Percentiles rank a stretch among this genome's conserved stretches.
Conservation (phyloP, 2,329 filamentous ascomycete genomes). For the Botrytis squamosa region DNA sequence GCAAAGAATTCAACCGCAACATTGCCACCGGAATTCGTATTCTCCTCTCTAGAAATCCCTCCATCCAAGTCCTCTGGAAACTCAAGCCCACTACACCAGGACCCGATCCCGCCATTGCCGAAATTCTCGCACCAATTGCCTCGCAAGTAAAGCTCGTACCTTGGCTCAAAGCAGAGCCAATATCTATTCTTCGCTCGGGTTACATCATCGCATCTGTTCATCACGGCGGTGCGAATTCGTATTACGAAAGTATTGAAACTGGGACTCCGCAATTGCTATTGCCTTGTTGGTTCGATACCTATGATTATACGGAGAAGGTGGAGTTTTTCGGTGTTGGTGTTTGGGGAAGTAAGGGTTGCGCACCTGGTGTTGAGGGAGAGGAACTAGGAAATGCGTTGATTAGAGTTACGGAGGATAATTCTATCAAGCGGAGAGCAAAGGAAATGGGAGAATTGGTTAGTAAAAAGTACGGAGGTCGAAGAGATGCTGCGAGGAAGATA, state of each 20-base stretch:
- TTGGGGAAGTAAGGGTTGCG: constrained; percentile 6
- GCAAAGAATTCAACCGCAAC: constrained; percentile 39
- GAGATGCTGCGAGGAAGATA: constrained; percentile 13
- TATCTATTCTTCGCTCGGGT: constrained; percentile 41
- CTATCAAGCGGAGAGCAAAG: neutral
- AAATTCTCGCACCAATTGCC: neutral
- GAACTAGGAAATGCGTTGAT: constrained; percentile 8
- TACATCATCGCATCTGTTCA: constrained; percentile 41
- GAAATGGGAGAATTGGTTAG: constrained; percentile 5
- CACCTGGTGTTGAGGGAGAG: neutral
- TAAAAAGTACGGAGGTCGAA: constrained; percentile 10
- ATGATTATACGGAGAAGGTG: constrained; percentile 46
- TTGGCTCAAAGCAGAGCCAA: constrained; percentile 45
- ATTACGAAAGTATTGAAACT: constrained; percentile 44
- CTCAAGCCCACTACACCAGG: constrained; percentile 30
- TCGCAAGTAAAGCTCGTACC: constrained; percentile 42
- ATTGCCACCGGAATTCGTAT: constrained; percentile 42
- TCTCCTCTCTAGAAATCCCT: constrained; percentile 38
- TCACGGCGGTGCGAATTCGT: constrained; percentile 45
- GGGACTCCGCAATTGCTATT: constrained; percentile 49
- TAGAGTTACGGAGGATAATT: neutral
- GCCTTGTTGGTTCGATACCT: constrained; percentile 48
- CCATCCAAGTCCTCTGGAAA: constrained; percentile 42
- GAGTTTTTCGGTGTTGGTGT: constrained; percentile 46
- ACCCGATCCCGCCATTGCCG: constrained; percentile 18